Base-by-base conservation (phyloP, 192 early-diverging fungal species). In the Entophlyctis helioformis region DNA sequence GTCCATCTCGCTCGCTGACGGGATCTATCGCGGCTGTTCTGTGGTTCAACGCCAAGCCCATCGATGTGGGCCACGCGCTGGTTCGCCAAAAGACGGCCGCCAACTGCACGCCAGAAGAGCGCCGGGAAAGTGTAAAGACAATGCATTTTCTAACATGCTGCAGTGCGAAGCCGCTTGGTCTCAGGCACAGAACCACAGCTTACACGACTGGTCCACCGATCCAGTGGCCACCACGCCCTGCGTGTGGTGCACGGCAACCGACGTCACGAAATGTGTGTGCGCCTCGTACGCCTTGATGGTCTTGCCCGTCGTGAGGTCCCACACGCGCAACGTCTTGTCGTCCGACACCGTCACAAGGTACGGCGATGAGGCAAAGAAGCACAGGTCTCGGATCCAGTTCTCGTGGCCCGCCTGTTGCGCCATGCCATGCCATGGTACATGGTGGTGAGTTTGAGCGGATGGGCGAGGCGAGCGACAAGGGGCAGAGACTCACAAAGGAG, bases 361-460 rank as follows among this genome's bases (percentile, higher is more conserved):
- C 48, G 86, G 87, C 28, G 86, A 90, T 36, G 70, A 80, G 0
- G 91, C 84, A 39, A 89, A 85, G 51, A 91, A 80, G 0, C 75
- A 74, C 33, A 96, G 58, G 29, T 81, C 85, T 31, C 91, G 81
- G 10, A 94, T 76, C 91, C 91, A 94, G 55, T 89, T 91, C 39
- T 94, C 89, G 53, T 94, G 91, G 10, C 91, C 89, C 23, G 72
- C 60, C 82, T 85, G 45, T 18, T n/a, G n/a, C n/a, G n/a, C n/a
- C n/a, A n/a, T n/a, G n/a, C n/a, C n/a, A n/a, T n/a, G n/a, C n/a
- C n/a, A n/a, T n/a, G n/a, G n/a, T n/a, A n/a, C n/a, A n/a, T n/a
- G n/a, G n/a, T n/a, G n/a, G n/a, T n/a, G n/a, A n/a, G n/a, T n/a
- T n/a, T n/a, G n/a, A n/a, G n/a, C n/a, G n/a, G n/a, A n/a, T 10